Percentiles rank a stretch among this genome's conserved stretches.
These are phyloP conservation scores for Paramecium sonneborni DNA, from an alignment of 73 alveolate species.

Conservation along the genomic window DNA sequence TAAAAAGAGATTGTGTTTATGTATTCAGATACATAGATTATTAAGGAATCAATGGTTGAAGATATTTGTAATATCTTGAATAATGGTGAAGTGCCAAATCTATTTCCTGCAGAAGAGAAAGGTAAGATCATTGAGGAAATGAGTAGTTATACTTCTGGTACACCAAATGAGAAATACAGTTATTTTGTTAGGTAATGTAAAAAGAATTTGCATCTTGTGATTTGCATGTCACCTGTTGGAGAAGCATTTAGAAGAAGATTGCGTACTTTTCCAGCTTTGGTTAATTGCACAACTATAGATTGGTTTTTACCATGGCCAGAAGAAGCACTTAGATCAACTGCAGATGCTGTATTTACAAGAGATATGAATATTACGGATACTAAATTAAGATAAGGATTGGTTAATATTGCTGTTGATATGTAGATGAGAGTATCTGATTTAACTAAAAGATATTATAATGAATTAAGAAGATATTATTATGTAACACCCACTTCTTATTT, in stretches of 20 bases:
- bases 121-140: conserved; percentile 76
- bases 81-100: conserved; percentile 99
- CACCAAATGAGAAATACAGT: conserved; percentile 67
- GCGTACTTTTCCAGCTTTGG: conserved; percentile 74
- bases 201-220: conserved; percentile 65
- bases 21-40: conserved; percentile 92
- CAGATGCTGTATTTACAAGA: conserved; percentile 28
- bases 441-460: conserved; percentile 41
- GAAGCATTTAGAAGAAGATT: conserved; percentile 71
- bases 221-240: conserved; percentile 74
- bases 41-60: conserved; percentile 96
- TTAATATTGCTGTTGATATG: conserved; percentile 62
- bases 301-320: conserved; percentile 79
- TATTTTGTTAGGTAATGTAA: conserved; percentile 66
- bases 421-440: conserved; percentile 52
- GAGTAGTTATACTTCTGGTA: conserved; percentile 60
- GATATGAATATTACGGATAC: conserved; percentile 3
- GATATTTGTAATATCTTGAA: conserved; percentile 97
- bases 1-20: conserved; percentile 85
- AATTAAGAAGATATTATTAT: conserved; percentile 90
- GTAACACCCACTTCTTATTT: conserved; percentile 99
- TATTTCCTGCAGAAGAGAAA: conserved; percentile 89
- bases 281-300: conserved; percentile 74
- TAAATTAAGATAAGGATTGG: conserved; percentile 29
- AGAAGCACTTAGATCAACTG: conserved; percentile 71